phyloP scores from a whole-genome alignment of 2,329 filamentous ascomycete species.

The Diaporthe sp. region DNA sequence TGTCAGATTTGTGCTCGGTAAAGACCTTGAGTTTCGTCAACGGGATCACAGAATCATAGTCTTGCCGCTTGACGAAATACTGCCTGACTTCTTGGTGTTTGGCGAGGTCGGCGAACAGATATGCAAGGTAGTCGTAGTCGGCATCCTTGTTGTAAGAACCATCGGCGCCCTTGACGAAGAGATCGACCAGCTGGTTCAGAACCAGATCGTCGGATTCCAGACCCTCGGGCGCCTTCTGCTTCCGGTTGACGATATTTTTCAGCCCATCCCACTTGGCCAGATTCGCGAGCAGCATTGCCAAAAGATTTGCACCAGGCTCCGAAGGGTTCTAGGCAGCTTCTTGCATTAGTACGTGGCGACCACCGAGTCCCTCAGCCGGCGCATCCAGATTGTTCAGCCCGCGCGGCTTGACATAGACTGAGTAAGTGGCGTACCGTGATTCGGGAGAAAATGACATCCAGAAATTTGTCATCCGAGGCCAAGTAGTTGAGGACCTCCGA shows the following conservation, averaged over 20 bases:
- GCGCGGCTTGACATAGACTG: too few relatives aligned
- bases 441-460: slow-evolving; percentile 79
- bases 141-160: slow-evolving; percentile 87
- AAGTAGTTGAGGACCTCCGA: slow-evolving; percentile 79
- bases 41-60: slow-evolving; percentile 87
- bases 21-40: slow-evolving; percentile 94
- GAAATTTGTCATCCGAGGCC: slow-evolving; percentile 83
- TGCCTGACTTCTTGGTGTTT: slow-evolving; percentile 82
- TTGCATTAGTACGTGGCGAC: slow-evolving; percentile 40
- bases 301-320: slow-evolving; percentile 85
- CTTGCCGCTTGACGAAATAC: slow-evolving; percentile 80
- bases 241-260: slow-evolving; percentile 76
- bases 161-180: slow-evolving; percentile 93
- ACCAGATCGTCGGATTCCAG: slow-evolving; percentile 80
- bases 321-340: slow-evolving; percentile 62
- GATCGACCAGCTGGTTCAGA: slow-evolving; percentile 92
- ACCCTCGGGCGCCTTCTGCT: slow-evolving; percentile 76
- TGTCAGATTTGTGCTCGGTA: slow-evolving; percentile 87
- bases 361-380: background rate
- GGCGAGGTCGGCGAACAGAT: slow-evolving; percentile 92
- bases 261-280: slow-evolving; percentile 84
- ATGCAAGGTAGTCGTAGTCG: slow-evolving; percentile 92
- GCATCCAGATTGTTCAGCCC: slow-evolving; percentile 27
- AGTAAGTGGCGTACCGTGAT: slow-evolving; percentile 74
- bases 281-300: slow-evolving; percentile 95